A percentile compares a stretch with the other conserved stretches of the same genome.
These are phyloP conservation scores for Talaromyces nanjingensis DNA, from an alignment of 495 filamentous ascomycete genomes.

Conservation along the genomic window DNA sequence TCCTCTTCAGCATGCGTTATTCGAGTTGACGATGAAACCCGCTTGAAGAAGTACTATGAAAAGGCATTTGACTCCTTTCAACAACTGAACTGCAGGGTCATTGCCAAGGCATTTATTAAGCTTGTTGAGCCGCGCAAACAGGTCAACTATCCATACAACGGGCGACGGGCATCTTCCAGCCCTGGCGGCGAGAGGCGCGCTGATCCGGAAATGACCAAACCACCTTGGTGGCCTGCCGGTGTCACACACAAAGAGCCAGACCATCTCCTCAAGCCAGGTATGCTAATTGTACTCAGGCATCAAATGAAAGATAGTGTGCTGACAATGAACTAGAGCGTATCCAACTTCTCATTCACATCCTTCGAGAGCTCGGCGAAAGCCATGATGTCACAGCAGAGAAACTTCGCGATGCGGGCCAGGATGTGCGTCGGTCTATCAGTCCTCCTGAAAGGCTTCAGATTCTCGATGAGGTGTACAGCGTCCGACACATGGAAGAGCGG, in stretches of 20 bases:
- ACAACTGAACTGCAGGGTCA: constrained; percentile 62
- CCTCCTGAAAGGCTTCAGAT: constrained; percentile 28
- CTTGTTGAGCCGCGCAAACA: constrained; percentile 73
- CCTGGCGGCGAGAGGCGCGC: constrained; percentile 30
- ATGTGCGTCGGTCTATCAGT: constrained; percentile 32
- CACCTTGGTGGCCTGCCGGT: constrained; percentile 72
- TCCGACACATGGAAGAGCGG: constrained; percentile 56
- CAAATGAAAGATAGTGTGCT: neutral
- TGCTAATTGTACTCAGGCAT: constrained; percentile 15
- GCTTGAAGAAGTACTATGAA: constrained; percentile 57
- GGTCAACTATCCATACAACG: constrained; percentile 67
- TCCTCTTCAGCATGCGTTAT: constrained; percentile 20
- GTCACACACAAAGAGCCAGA: constrained; percentile 72
- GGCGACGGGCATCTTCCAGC: constrained; percentile 37
- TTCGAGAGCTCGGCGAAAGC: constrained; percentile 39
- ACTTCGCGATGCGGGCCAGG: constrained; percentile 36
- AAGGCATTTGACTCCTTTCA: constrained; percentile 58
- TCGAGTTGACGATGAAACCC: constrained; percentile 48
- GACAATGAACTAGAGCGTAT: constrained; percentile 44
- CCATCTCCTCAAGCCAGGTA: constrained; percentile 67
- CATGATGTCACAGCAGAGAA: constrained; percentile 36
- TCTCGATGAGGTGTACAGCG: constrained; percentile 61
- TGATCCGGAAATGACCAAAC: constrained; percentile 43
- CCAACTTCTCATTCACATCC: constrained; percentile 53
- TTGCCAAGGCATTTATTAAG: constrained; percentile 71